Conservation (phyloP, 2,329 filamentous ascomycete species). For the Pseudocercospora eumusae region DNA sequence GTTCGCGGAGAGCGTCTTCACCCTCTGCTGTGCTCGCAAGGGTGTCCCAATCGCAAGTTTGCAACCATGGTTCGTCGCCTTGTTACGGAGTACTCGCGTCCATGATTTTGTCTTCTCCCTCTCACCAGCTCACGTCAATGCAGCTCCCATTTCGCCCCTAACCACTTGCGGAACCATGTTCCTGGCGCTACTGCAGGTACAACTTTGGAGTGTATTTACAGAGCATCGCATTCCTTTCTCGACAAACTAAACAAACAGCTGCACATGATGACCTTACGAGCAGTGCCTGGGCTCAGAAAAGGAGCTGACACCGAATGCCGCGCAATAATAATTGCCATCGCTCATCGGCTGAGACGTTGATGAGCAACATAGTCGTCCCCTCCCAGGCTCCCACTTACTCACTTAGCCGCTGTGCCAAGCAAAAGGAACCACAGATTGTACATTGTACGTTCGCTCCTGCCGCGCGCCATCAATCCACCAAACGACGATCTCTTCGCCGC, state of each 20-base stretch:
- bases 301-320: neutral
- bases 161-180: neutral
- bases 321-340: neutral
- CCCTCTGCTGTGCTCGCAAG: conserved; percentile 1
- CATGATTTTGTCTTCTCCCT: neutral
- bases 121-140: neutral
- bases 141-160: neutral
- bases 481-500: conserved; percentile 2
- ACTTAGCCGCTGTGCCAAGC: neutral
- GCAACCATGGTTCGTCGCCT: conserved; percentile 1
- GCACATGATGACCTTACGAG: neutral
- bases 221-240: conserved; percentile 1
- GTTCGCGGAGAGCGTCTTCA: neutral
- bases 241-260: conserved; percentile 4
- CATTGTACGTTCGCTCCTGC: conserved; percentile 7
- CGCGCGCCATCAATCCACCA: conserved; percentile 5
- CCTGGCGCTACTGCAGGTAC: conserved; percentile 12
- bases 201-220: neutral
- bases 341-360: neutral
- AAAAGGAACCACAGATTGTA: conserved; percentile 7
- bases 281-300: neutral
- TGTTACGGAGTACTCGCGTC: neutral
- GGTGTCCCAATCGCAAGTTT: neutral
- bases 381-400: too few species aligned
- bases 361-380: neutral